These are phyloP conservation scores for Saccharomyces jurei DNA, from an alignment of 805 yeast genomes.

Conservation along the genomic window DNA sequence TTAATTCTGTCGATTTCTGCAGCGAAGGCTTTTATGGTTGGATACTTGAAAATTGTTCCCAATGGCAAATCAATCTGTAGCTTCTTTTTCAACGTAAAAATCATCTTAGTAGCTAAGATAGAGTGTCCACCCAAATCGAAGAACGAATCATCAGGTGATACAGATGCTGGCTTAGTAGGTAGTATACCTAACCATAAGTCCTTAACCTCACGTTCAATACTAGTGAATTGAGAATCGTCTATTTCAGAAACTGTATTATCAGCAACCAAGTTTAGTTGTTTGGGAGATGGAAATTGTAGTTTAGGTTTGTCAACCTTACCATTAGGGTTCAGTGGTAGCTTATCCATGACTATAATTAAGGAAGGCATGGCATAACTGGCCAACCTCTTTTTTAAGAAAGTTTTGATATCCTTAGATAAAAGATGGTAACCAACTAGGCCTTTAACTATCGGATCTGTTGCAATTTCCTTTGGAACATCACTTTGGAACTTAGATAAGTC, in stretches of 20 bases:
- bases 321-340: slow-evolving; percentile 90
- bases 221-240: slow-evolving; percentile 48
- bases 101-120: slow-evolving; percentile 93
- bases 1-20: slow-evolving; percentile 54
- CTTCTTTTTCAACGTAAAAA: slow-evolving; percentile 77
- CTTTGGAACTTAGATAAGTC: slow-evolving; percentile 38
- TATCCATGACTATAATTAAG: slow-evolving; percentile 75
- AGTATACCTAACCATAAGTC: slow-evolving; percentile 81
- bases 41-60: slow-evolving; percentile 82
- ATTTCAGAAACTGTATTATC: slow-evolving; percentile 36
- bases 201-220: slow-evolving; percentile 57
- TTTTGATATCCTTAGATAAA: slow-evolving; percentile 71
- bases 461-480: slow-evolving; percentile 35
- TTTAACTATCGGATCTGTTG: slow-evolving; percentile 57
- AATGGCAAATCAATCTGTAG: slow-evolving; percentile 77
- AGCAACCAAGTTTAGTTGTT: slow-evolving; percentile 73
- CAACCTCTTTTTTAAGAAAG: slow-evolving; percentile 76
- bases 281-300: slow-evolving; percentile 87
- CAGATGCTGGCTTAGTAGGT: slow-evolving; percentile 75
- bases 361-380: slow-evolving; percentile 94
- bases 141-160: slow-evolving; percentile 77
- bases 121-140: slow-evolving; percentile 98
- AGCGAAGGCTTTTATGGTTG: slow-evolving; percentile 77
- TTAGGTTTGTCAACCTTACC: slow-evolving; percentile 98
- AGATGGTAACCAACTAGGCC: slow-evolving; percentile 73